Conservation (phyloP, 306 rosid genomes). For the Argentina anserina region DNA sequence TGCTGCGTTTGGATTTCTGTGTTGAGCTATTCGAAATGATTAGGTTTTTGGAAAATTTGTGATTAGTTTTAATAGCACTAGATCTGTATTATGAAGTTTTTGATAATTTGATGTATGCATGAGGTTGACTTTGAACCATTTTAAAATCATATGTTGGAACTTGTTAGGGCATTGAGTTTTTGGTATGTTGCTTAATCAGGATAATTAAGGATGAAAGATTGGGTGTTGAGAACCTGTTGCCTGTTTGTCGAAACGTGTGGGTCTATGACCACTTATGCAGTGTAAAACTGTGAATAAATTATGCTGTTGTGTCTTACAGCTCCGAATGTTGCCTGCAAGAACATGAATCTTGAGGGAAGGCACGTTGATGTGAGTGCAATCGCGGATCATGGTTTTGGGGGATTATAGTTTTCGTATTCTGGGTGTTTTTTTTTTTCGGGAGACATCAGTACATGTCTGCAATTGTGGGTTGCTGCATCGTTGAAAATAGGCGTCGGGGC, state of each 20-base stretch:
- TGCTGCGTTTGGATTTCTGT: background rate
- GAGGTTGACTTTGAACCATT: background rate
- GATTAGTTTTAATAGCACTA: background rate
- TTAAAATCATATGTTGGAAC: background rate
- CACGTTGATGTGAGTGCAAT: constrained; percentile 65
- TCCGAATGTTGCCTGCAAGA: constrained; percentile 61
- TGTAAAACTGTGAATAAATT: constrained; percentile 65
- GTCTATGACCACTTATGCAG: constrained; percentile 49
- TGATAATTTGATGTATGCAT: background rate
- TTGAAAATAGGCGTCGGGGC: constrained; percentile 35
- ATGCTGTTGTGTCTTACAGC: constrained; percentile 94
- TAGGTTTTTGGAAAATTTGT: background rate
- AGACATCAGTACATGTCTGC: constrained; percentile 31
- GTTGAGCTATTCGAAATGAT: background rate
- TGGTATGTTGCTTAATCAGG: background rate
- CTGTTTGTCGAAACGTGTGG: constrained; percentile 40
- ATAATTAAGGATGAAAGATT: background rate
- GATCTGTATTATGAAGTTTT: background rate
- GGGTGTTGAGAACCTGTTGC: constrained; percentile 16
- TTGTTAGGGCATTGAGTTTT: background rate
- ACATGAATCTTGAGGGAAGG: constrained; percentile 85
- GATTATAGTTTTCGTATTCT: constrained; percentile 35
- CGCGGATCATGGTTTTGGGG: constrained; percentile 59
- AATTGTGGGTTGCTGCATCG: constrained; percentile 42
- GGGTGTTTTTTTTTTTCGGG: constrained; percentile 44